Conservation (phyloP, 345 rosid genomes). For the Hibiscus tridactylites region DNA sequence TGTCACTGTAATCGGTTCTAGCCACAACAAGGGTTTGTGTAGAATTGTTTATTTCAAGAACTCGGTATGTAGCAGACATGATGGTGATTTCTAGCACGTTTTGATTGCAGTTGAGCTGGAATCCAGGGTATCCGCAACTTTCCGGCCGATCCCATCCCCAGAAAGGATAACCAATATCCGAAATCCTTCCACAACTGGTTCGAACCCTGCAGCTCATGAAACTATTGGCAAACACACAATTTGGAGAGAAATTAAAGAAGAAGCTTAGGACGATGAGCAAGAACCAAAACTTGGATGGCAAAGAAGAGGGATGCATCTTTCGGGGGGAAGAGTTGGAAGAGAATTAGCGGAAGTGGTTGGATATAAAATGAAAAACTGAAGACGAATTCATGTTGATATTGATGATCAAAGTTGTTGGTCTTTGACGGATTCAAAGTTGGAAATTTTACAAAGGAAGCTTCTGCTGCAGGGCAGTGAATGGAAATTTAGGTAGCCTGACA, state of each 20-base stretch:
- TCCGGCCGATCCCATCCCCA: constrained; percentile 4
- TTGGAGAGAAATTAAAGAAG: constrained; percentile 8
- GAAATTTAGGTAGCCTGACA: not conserved
- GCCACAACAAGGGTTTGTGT: constrained; percentile 7
- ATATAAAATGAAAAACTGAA: constrained; percentile 4
- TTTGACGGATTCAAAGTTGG: not conserved
- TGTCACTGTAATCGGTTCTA: constrained; percentile 18
- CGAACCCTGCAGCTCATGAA: not conserved
- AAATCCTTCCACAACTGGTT: constrained; percentile 10
- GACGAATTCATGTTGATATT: constrained; percentile 3
- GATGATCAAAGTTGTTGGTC: not conserved
- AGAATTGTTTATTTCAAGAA: not conserved
- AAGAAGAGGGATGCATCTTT: constrained; percentile 6
- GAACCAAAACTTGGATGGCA: not conserved
- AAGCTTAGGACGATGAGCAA: constrained; percentile 6
- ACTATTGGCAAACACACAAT: constrained; percentile 13
- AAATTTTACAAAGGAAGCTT: constrained; percentile 16
- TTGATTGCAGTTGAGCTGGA: constrained; percentile 9
- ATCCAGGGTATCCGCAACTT: constrained; percentile 29
- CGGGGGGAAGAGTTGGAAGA: not conserved
- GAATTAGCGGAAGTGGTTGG: not conserved
- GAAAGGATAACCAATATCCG: constrained; percentile 18
- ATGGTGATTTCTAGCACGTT: constrained; percentile 10
- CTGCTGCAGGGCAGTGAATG: constrained; percentile 6
- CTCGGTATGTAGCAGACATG: constrained; percentile 7